These are phyloP conservation scores for Paramecium sexaurelia DNA, from an alignment of 73 alveolate species.

Conservation along the genomic window DNA sequence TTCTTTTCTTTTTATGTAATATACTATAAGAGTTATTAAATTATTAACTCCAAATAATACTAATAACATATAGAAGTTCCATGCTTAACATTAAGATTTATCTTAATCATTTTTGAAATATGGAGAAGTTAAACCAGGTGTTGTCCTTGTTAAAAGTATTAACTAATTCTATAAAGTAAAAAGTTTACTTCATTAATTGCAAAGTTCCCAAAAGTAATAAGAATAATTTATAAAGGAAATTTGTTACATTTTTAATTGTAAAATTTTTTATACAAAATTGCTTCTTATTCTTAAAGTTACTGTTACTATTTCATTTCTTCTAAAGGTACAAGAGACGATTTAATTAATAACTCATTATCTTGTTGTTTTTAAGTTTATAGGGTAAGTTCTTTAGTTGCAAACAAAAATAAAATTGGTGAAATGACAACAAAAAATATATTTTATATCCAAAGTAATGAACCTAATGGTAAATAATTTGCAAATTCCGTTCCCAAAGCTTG, in stretches of 20 bases:
- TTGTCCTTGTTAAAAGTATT: not conserved
- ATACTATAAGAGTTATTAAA: not conserved
- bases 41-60: not conserved
- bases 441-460: not conserved
- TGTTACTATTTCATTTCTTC: not conserved
- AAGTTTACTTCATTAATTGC: slow-evolving; percentile 9
- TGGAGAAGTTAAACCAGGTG: slow-evolving; percentile 11
- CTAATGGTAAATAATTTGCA: not conserved
- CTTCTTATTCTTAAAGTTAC: not conserved
- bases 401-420: not conserved
- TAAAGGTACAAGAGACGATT: not conserved
- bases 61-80: slow-evolving; percentile 13
- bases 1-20: not conserved
- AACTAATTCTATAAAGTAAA: not conserved
- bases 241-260: not conserved
- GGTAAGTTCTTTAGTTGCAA: not conserved
- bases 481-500: not conserved
- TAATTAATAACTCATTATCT: not conserved
- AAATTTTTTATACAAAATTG: not conserved
- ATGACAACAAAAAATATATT: not conserved
- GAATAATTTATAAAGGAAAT: not conserved
- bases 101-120: not conserved
- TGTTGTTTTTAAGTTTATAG: not conserved
- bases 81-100: not conserved
- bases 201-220: not conserved